phyloP scores from a whole-genome alignment of 1,284 basidiomycete genomes.

The Bondarzewia mesenterica region DNA sequence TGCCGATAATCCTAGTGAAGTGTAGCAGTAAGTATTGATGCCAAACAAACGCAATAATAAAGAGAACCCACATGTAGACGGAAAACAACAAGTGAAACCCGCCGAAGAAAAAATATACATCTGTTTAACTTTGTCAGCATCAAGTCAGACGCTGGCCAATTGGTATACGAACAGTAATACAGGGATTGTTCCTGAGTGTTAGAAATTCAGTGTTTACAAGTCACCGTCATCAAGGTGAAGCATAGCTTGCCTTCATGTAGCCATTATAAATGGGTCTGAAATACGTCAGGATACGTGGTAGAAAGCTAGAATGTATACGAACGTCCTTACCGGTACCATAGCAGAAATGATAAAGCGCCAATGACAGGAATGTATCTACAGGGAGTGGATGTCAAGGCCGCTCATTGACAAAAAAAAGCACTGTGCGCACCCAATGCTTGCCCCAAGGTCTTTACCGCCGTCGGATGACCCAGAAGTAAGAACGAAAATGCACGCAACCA shows the following conservation, averaged over 20 bases:
- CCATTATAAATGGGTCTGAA: slow-evolving; percentile 90
- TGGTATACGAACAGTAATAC: slow-evolving; percentile 65
- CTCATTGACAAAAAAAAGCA: slow-evolving; percentile 13
- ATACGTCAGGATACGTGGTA: slow-evolving; percentile 6
- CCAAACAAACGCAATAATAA: no score
- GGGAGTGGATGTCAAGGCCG: neutral
- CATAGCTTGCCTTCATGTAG: slow-evolving; percentile 78
- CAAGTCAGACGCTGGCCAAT: neutral
- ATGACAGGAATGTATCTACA: slow-evolving; percentile 81
- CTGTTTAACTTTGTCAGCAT: slow-evolving; percentile 40
- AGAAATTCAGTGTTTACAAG: slow-evolving; percentile 7
- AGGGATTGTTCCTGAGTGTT: slow-evolving; percentile 69
- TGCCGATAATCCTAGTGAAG: slow-evolving; percentile 70
- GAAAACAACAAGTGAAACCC: slow-evolving; percentile 91
- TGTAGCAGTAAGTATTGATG: slow-evolving; percentile 19
- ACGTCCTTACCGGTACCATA: slow-evolving; percentile 88
- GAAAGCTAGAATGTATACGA: no score
- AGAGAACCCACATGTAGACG: slow-evolving; percentile 78
- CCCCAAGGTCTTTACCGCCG: slow-evolving; percentile 76
- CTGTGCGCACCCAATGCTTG: slow-evolving; percentile 74
- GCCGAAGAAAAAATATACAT: slow-evolving; percentile 91
- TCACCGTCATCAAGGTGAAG: slow-evolving; percentile 1
- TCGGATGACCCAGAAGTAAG: slow-evolving; percentile 70
- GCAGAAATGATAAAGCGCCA: slow-evolving; percentile 72
- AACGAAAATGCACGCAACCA: slow-evolving; percentile 86